A percentile compares a stretch with the other conserved stretches of the same genome.
phyloP scores from a whole-genome alignment of 257 asterid species.

The Apocynum venetum region DNA sequence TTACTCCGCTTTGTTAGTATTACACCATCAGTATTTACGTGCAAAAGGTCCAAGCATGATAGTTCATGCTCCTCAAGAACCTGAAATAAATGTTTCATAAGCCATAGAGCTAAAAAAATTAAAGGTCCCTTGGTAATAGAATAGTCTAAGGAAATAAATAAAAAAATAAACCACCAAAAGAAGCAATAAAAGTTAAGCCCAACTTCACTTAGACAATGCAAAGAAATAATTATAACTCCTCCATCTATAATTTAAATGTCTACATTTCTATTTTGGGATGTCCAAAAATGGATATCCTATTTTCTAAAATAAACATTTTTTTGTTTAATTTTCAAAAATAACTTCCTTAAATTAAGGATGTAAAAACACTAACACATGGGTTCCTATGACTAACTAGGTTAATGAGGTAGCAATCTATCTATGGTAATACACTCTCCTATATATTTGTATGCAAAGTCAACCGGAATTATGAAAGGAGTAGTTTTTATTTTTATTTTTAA shows the following conservation, averaged over 20 bases:
- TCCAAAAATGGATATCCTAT: background rate
- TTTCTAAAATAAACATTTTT: background rate
- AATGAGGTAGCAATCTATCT: background rate
- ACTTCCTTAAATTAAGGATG: background rate
- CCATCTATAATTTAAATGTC: background rate
- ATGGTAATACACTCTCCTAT: background rate
- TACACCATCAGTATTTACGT: slow-evolving; percentile 69
- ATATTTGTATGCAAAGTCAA: background rate
- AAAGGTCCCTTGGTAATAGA: background rate
- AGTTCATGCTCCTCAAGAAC: slow-evolving; percentile 83
- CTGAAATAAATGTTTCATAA: slow-evolving; percentile 42
- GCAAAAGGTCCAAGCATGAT: slow-evolving; percentile 74
- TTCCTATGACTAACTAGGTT: background rate
- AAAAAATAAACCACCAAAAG: background rate
- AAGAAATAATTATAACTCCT: background rate
- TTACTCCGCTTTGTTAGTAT: slow-evolving; percentile 84
- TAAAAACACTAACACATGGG: background rate
- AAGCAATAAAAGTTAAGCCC: background rate
- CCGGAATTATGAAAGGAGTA: background rate
- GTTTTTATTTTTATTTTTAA: background rate
- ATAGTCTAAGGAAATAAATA: background rate
- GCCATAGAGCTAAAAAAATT: slow-evolving; percentile 7
- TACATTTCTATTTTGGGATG: too few species aligned
- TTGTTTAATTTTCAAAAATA: too few species aligned
- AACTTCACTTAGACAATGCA: background rate